phyloP scores from a whole-genome alignment of 1,139 yeast genomes.

The Pichia norvegensis region DNA sequence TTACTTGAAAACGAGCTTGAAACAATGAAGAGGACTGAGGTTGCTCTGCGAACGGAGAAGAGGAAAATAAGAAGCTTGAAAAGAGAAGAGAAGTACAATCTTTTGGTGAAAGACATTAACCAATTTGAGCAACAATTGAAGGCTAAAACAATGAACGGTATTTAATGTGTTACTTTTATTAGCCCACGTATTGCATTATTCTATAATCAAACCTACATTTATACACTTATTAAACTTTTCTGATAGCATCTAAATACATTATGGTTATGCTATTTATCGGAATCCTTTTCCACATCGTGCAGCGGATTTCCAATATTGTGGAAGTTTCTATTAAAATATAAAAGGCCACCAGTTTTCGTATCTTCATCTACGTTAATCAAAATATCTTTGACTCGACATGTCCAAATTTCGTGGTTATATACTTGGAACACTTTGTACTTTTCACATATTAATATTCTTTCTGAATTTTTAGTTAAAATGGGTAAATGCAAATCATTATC shows the following conservation, averaged over 20 bases:
- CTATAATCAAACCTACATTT: background rate
- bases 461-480: constrained; percentile 45
- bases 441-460: constrained; percentile 57
- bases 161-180: background rate
- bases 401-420: constrained; percentile 85
- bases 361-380: constrained; percentile 26
- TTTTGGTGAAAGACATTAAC: constrained; percentile 18
- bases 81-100: constrained; percentile 21
- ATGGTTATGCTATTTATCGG: background rate
- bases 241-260: background rate
- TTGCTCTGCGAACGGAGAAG: constrained; percentile 27
- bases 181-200: background rate
- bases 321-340: constrained; percentile 58
- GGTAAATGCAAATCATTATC: constrained; percentile 39
- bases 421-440: constrained; percentile 47
- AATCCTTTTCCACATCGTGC: background rate
- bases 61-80: constrained; percentile 25
- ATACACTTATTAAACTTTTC: background rate
- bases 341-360: constrained; percentile 47
- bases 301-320: constrained; percentile 44
- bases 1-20: constrained; percentile 28
- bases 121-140: constrained; percentile 21
- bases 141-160: constrained; percentile 6
- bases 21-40: constrained; percentile 26
- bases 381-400: constrained; percentile 57